Evolutionary conservation across 1,284 basidiomycete genomes (phyloP), one percentile per base, ranked within the genome.

Genomic region (Cutaneotrichosporon mucoides): DNA sequence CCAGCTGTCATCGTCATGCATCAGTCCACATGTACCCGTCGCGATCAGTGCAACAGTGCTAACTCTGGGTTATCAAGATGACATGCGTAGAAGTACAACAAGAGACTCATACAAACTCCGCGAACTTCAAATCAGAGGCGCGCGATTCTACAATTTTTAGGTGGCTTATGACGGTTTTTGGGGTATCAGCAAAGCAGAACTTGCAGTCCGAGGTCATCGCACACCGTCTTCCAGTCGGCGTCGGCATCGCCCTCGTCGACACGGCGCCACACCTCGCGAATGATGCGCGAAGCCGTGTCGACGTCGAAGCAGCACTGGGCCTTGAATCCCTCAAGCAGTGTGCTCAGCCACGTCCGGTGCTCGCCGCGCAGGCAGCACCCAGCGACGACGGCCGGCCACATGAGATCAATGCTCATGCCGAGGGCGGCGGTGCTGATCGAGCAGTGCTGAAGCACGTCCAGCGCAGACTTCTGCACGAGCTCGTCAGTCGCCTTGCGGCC

Each of bases 251-350:
- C 63, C 7, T 61, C 57, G 48, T 77, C 74, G 9, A 69, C 61
- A 36, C 72, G 59, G 44, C 71, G 61, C 75, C 81, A 76, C 52
- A 80, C 79, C 72, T 82, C 78, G 37, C 73, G 69, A 44, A 82
- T 79, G 63, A 83, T 80, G 59, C 78, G 66, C 47, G 79, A 76
- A 40, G 80, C 77, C n/a, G 82, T 82, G 62, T 82, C 80, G 60
- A 83, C 80, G 66, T 84, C 82, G 70, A 81, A 82, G 71, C 79
- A 81, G 65, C 78, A 79, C 63, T 79, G 77, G 57, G 73, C 54
- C 79, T 80, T 79, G 76, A 81, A 81, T 2, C 74, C 74, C 65
- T 81, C 78, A 16, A 82, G 79, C 53, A 79, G 71, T 37, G 79
- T 78, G 45, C 78, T 64, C 3, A 81, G 76, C 77, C 77, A 78